A percentile compares a stretch with the other conserved stretches of the same genome.
These are phyloP conservation scores for Phytopythium oedochilum DNA, from an alignment of 352 stramenopile species.

Conservation along the genomic window DNA sequence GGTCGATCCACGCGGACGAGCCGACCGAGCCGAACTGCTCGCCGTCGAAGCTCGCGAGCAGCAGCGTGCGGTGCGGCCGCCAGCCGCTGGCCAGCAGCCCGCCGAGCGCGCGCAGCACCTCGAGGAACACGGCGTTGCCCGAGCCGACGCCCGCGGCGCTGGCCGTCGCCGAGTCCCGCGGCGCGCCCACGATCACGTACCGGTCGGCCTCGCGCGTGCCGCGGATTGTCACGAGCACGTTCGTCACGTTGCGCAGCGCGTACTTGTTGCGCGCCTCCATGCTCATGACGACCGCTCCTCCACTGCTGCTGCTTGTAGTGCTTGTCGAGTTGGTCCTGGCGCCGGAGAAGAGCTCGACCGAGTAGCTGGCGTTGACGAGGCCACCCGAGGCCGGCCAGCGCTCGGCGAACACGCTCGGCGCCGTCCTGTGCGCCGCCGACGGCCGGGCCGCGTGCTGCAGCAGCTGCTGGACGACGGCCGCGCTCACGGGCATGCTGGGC, in stretches of 20 bases:
- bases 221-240: conserved; percentile 69
- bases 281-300: conserved; percentile 17
- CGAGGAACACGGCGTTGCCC: conserved; percentile 77
- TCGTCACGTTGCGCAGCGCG: conserved; percentile 67
- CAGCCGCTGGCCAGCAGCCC: conserved; percentile 61
- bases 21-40: conserved; percentile 78
- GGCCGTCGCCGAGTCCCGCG: conserved; percentile 61
- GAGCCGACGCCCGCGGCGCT: conserved; percentile 65
- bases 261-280: conserved; percentile 73
- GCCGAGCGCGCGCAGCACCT: conserved; percentile 56
- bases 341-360: conserved; percentile 8
- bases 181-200: conserved; percentile 71
- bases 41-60: conserved; percentile 73
- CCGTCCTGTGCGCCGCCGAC: conserved; percentile 14
- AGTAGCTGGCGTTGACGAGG: conserved; percentile 15
- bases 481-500: conserved; percentile 70
- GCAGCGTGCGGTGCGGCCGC: conserved; percentile 70
- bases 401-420: conserved; percentile 36
- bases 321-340: not conserved
- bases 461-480: conserved; percentile 44
- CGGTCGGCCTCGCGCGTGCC: conserved; percentile 70
- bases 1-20: conserved; percentile 82
- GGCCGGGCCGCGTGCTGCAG: conserved; percentile 21
- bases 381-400: conserved; percentile 29
- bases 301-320: not conserved